These are phyloP conservation scores for Yamadazyma siamensis DNA, from an alignment of 1,139 yeast genomes.

Conservation along the genomic window DNA sequence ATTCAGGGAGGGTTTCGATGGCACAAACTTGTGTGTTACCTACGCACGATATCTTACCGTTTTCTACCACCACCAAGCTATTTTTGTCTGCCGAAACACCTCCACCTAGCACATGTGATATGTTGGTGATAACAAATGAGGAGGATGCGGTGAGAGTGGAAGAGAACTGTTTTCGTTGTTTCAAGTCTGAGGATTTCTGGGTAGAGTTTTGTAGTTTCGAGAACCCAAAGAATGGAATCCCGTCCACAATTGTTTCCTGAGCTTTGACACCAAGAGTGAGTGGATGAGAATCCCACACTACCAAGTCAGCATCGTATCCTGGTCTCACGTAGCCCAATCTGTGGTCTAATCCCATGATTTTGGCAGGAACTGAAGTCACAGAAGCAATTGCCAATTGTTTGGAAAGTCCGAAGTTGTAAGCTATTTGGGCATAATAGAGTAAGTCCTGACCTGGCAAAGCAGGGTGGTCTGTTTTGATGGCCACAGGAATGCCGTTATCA, in stretches of 20 bases:
- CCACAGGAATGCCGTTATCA: constrained; percentile 5
- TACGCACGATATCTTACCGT: not conserved
- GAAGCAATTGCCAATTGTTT: constrained; percentile 2
- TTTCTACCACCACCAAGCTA: not conserved
- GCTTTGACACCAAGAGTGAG: constrained; percentile 4
- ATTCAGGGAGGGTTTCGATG: no score
- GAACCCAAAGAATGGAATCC: constrained; percentile 4
- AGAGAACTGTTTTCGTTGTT: constrained; percentile 1
- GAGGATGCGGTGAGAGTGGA: not conserved
- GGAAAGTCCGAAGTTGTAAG: constrained; percentile 6
- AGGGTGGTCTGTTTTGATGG: constrained; percentile 7
- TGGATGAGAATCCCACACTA: constrained; percentile 5
- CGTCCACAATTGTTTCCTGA: constrained; percentile 5
- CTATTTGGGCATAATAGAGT: constrained; percentile 6
- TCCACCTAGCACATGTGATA: no score
- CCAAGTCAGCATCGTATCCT: constrained; percentile 7
- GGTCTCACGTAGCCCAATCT: constrained; percentile 6
- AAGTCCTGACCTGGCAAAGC: constrained; percentile 8
- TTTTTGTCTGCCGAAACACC: not conserved
- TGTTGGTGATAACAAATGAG: constrained; percentile 3
- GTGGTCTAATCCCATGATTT: constrained; percentile 7
- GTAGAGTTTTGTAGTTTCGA: not conserved
- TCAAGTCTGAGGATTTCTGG: not conserved
- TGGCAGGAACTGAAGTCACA: constrained; percentile 8
- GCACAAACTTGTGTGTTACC: not conserved